These are phyloP conservation scores for Phytophthora pistaciae DNA, from an alignment of 352 stramenopile species.

Conservation along the genomic window DNA sequence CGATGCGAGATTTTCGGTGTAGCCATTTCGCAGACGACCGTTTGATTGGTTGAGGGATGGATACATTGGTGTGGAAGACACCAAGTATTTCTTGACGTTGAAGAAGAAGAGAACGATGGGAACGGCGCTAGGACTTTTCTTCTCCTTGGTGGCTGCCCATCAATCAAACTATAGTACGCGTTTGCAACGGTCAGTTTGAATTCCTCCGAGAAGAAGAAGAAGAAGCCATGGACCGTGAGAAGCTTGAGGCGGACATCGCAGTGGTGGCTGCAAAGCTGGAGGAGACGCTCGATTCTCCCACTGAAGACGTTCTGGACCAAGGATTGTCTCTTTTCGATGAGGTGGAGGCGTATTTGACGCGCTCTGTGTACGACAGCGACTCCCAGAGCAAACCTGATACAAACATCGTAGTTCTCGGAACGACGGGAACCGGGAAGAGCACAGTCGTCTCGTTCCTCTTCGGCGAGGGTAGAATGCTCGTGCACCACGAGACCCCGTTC, in stretches of 20 bases:
- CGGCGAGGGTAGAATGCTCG: conserved; percentile 12
- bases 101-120: not conserved
- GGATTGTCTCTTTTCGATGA: conserved; percentile 15
- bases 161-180: not conserved
- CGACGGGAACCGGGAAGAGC: conserved; percentile 25
- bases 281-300: not conserved
- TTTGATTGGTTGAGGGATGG: not conserved
- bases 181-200: not conserved
- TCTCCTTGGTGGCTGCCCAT: not conserved
- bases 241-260: not conserved
- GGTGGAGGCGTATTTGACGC: conserved; percentile 24
- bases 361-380: conserved; percentile 1
- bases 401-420: conserved; percentile 28
- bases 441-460: conserved; percentile 35
- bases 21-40: not conserved
- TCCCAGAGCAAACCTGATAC: not conserved
- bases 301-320: conserved; percentile 20
- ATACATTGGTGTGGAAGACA: not conserved
- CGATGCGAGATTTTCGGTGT: not conserved
- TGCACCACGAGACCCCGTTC: conserved; percentile 17
- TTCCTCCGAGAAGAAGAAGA: not conserved
- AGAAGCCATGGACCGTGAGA: not conserved
- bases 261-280: not conserved
- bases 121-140: not conserved
- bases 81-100: not conserved